These are phyloP conservation scores for Phyllosticta capitalensis DNA, from an alignment of 2,329 filamentous ascomycete genomes.

Conservation along the genomic window DNA sequence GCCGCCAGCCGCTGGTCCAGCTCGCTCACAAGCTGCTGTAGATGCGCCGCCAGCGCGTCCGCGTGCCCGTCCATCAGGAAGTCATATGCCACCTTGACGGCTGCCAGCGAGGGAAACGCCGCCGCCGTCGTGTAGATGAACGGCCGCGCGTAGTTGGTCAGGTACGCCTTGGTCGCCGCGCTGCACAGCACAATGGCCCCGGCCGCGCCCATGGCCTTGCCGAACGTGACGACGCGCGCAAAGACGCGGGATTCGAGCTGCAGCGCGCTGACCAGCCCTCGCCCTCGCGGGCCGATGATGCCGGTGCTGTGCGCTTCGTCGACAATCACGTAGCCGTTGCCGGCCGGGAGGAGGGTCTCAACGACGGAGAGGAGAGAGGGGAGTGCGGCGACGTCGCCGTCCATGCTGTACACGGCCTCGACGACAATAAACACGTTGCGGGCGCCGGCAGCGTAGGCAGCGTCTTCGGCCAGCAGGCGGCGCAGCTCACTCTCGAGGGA, in stretches of 20 bases:
- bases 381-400: conserved; percentile 63
- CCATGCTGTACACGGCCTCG: conserved; percentile 61
- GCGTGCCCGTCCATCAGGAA: conserved; percentile 19
- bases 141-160: conserved; percentile 30
- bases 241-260: conserved; percentile 48
- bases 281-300: conserved; percentile 46
- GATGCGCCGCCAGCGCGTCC: conserved; percentile 11
- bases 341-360: conserved; percentile 44
- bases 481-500: conserved; percentile 22
- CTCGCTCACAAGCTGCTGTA: conserved; percentile 20
- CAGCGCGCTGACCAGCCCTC: conserved; percentile 49
- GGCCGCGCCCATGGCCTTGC: conserved; percentile 57
- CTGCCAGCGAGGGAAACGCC: conserved; percentile 32
- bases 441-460: background rate
- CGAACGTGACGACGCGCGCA: conserved; percentile 55
- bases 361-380: conserved; percentile 49
- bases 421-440: conserved; percentile 25
- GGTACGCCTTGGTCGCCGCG: conserved; percentile 21
- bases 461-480: conserved; percentile 20
- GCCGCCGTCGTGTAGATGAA: conserved; percentile 36
- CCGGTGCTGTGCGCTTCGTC: conserved; percentile 62
- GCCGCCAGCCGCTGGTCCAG: too few relatives aligned
- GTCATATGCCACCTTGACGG: conserved; percentile 28
- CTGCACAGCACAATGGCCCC: conserved; percentile 38
- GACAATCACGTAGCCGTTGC: conserved; percentile 54